Percentiles rank a stretch among this genome's conserved stretches.
Evolutionary conservation across 2,329 filamentous ascomycete species (phyloP).

Genomic region (Macrophomina tecta): DNA sequence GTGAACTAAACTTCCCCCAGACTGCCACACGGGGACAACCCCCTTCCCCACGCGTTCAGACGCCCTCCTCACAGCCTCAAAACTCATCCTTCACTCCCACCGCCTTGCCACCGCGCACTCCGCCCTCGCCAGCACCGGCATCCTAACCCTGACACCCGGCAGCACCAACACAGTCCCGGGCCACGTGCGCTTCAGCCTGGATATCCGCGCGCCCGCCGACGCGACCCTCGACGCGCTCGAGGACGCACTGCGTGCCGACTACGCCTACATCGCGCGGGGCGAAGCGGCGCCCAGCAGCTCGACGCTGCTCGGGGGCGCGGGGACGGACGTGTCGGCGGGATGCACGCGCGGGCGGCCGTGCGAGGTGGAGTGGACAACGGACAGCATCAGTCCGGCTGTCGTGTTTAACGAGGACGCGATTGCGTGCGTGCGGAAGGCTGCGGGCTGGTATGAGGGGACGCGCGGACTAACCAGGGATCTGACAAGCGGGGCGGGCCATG

Average conservation of each 20-base stretch:
- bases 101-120: conserved; percentile 64
- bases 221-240: conserved; percentile 64
- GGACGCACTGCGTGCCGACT: conserved; percentile 61
- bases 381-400: conserved; percentile 67
- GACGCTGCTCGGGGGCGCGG: conserved; percentile 39
- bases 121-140: conserved; percentile 73
- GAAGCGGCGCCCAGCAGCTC: background rate
- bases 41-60: conserved; percentile 70
- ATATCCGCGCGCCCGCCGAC: conserved; percentile 67
- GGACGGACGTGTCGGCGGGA: conserved; percentile 57
- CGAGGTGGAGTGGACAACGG: conserved; percentile 63
- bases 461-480: conserved; percentile 66
- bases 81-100: conserved; percentile 71
- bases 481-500: conserved; percentile 70
- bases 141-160: conserved; percentile 69
- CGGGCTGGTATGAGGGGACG: conserved; percentile 57
- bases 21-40: conserved; percentile 78
- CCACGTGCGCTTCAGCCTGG: conserved; percentile 69
- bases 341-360: conserved; percentile 58
- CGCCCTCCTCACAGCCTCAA: conserved; percentile 69
- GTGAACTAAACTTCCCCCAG: conserved; percentile 38
- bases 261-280: conserved; percentile 60
- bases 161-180: conserved; percentile 78
- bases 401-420: conserved; percentile 73
- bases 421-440: conserved; percentile 65